A percentile compares a stretch with the other conserved stretches of the same genome.
phyloP scores from a whole-genome alignment of 2,329 filamentous ascomycete genomes.

The Fusarium sp. region DNA sequence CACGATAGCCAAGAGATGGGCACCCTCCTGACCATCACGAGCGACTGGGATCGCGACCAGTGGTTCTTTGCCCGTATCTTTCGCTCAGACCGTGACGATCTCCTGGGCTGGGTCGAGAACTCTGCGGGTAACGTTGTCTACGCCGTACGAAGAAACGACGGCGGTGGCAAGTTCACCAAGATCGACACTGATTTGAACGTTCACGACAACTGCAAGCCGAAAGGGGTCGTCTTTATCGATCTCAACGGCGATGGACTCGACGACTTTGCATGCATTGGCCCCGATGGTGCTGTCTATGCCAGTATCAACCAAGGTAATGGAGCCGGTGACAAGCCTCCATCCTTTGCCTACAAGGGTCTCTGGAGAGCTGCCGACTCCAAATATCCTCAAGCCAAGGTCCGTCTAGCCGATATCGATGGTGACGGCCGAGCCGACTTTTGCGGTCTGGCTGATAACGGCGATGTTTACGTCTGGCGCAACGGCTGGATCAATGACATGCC shows the following conservation, averaged over 20 bases:
- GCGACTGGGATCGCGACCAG: not conserved
- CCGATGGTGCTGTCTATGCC: not conserved
- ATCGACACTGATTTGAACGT: not conserved
- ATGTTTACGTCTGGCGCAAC: conserved; percentile 10
- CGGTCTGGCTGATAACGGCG: not conserved
- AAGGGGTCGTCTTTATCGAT: not conserved
- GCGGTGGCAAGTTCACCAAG: not conserved
- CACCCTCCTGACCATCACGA: conserved; percentile 13
- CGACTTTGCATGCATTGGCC: not conserved
- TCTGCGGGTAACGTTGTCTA: not conserved
- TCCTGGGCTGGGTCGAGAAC: conserved; percentile 1
- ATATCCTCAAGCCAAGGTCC: not conserved
- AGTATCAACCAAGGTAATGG: conserved; percentile 1
- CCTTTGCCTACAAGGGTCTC: not conserved
- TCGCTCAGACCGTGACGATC: not conserved
- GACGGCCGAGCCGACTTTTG: conserved; percentile 4
- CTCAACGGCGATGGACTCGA: conserved; percentile 1
- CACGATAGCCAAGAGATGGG: conserved; percentile 37
- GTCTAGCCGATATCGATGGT: conserved; percentile 4
- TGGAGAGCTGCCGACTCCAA: conserved; percentile 1
- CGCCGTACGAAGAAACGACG: not conserved
- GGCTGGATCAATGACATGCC: conserved; percentile 11
- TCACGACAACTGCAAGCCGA: not conserved
- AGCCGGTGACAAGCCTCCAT: not conserved
- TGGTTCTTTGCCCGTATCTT: conserved; percentile 3